Evolutionary conservation across 2,329 filamentous ascomycete genomes (phyloP).

Genomic region (Escovopsis sp.): DNA sequence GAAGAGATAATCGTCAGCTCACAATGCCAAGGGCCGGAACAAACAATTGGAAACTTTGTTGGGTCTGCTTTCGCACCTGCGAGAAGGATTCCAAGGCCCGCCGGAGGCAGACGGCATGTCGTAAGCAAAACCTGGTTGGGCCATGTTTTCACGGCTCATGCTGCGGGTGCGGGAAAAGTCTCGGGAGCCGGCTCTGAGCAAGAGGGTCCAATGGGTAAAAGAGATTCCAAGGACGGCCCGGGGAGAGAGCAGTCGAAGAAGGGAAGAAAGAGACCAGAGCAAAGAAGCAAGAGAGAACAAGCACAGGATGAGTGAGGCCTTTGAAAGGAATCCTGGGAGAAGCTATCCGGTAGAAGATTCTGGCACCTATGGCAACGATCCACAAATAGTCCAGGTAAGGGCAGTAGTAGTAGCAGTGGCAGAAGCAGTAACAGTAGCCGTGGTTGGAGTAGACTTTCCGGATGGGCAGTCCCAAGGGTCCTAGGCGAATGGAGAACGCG

Average conservation of each 20-base stretch:
- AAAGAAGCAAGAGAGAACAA: not conserved
- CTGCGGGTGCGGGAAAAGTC: no score
- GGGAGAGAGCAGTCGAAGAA: conserved; percentile 1
- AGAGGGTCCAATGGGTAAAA: no score
- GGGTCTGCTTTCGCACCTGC: conserved; percentile 30
- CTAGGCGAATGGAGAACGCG: conserved; percentile 4
- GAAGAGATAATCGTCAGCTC: conserved; percentile 4
- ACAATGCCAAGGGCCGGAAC: not conserved
- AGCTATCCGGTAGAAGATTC: conserved; percentile 3
- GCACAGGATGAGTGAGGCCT: not conserved
- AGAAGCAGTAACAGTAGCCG: no score
- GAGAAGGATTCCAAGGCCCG: conserved; percentile 34
- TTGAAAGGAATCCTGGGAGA: conserved; percentile 3
- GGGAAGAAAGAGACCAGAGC: not conserved
- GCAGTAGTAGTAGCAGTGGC: no score
- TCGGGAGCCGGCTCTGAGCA: no score
- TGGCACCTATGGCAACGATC: conserved; percentile 5
- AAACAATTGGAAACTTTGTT: not conserved
- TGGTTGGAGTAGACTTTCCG: conserved; percentile 1
- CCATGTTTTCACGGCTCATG: conserved; percentile 27
- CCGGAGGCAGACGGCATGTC: conserved; percentile 28
- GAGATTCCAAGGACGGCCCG: not conserved
- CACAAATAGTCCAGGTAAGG: conserved; percentile 4
- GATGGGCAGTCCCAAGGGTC: conserved; percentile 1
- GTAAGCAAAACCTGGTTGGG: conserved; percentile 32